Evolutionary conservation across 768 basidiomycete genomes (phyloP), one percentile per base, ranked within the genome.

Genomic region (Termitomyces sp.): DNA sequence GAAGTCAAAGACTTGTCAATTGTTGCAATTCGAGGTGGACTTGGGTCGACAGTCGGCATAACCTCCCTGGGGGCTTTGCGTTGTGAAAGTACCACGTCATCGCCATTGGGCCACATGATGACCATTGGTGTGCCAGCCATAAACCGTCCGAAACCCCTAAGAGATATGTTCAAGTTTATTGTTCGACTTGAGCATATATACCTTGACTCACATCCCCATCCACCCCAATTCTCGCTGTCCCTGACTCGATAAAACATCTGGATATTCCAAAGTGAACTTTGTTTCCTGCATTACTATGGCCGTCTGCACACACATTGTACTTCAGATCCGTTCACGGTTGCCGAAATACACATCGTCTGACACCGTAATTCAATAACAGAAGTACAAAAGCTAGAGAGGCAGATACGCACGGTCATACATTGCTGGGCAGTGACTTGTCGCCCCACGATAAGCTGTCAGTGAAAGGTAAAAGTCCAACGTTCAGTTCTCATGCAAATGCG

Each of bases 21-120:
- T 1, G 76, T 73, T 26, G 87, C 86, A 0, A 72, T 59, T 57
- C 84, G 72, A 0, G 82, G 78, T 16, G 87, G 87, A 58, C 66
- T 75, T 6, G 73, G 46, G 55, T 77, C 82, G 50, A 85, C 77
- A 14, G 72, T 78, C 6, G 88, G 88, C 81, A 82, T 80, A 4
- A 75, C 72, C 59, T 86, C 74, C 6, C 63, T 65, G 1, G 76
- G 61, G 0, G 88, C 83, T 31, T 68, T 71, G 20, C 88, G 79
- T 65, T 91, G 88, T 7, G 86, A 87, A 24, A 91, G 68, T 13
- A 86, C 87, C 57, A 87, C 73, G 22, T 74, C 68, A 10, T 84
- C 83, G 61, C 87, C 82, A 14, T 88, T 86, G 7, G 79, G 72
- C 88, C 88, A 91, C 76, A 84, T 80, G 31, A 90, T 84, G 58